These are phyloP conservation scores for Mycena leptocephala DNA, from an alignment of 768 basidiomycete species.

Conservation along the genomic window DNA sequence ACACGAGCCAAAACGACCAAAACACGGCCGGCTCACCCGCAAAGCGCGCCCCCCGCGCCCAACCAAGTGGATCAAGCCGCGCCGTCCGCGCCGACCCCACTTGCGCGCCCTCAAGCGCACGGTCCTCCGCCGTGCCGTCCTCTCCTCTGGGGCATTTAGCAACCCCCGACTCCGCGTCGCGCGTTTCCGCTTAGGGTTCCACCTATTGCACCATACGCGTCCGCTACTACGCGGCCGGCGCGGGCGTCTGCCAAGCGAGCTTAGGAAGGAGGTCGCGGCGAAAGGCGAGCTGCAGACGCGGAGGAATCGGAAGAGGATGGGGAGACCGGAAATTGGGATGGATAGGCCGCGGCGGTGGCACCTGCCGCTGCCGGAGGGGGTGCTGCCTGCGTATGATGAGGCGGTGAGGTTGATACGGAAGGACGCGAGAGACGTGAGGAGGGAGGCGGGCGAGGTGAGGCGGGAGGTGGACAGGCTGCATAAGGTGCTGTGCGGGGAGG, in stretches of 20 bases:
- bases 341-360: slow-evolving; percentile 75
- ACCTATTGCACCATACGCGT: slow-evolving; percentile 23
- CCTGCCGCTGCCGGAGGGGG: slow-evolving; percentile 71
- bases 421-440: slow-evolving; percentile 68
- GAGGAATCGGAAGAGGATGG: slow-evolving; percentile 45
- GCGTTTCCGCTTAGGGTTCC: slow-evolving; percentile 33
- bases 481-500: slow-evolving; percentile 41
- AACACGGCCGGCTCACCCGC: slow-evolving; percentile 30
- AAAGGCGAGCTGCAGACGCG: slow-evolving; percentile 47
- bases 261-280: slow-evolving; percentile 5
- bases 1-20: slow-evolving; percentile 20
- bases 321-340: slow-evolving; percentile 68
- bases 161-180: slow-evolving; percentile 14
- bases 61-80: slow-evolving; percentile 27
- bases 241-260: slow-evolving; percentile 18
- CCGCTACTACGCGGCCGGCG: slow-evolving; percentile 20
- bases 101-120: slow-evolving; percentile 12
- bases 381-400: slow-evolving; percentile 88
- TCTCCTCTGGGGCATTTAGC: not conserved
- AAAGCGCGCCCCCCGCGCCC: slow-evolving; percentile 29
- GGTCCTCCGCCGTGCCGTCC: not conserved
- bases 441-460: slow-evolving; percentile 45
- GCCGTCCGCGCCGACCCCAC: not conserved
- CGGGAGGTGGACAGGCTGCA: slow-evolving; percentile 43
- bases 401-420: slow-evolving; percentile 80